These are phyloP conservation scores for Claviceps fusiformis DNA, from an alignment of 2,329 filamentous ascomycete species.

Conservation along the genomic window DNA sequence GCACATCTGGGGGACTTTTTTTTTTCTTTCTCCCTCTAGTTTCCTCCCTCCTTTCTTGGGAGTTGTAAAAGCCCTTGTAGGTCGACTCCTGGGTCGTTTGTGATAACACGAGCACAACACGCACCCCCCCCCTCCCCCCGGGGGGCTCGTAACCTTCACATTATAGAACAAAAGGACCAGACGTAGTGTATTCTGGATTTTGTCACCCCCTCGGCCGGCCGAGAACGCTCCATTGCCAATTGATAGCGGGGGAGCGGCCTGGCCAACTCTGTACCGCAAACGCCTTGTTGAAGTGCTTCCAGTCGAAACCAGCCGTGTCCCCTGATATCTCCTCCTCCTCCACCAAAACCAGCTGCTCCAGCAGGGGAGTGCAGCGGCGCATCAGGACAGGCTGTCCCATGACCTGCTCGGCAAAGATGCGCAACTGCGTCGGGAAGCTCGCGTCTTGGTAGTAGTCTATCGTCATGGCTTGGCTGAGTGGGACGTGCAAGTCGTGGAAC, in stretches of 20 bases:
- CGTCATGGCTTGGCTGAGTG: constrained; percentile 17
- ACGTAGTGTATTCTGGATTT: background rate
- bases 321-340: background rate
- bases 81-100: too few relatives aligned
- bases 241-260: background rate
- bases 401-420: constrained; percentile 26
- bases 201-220: background rate
- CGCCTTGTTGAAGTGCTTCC: constrained; percentile 1
- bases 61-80: too few relatives aligned
- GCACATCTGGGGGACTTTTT: too few relatives aligned
- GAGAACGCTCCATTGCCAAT: background rate
- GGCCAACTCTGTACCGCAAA: background rate
- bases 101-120: too few relatives aligned
- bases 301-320: background rate
- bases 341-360: background rate
- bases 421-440: constrained; percentile 27
- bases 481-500: constrained; percentile 14
- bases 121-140: too few relatives aligned
- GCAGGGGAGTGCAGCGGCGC: background rate
- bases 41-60: too few relatives aligned
- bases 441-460: constrained; percentile 23
- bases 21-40: too few relatives aligned
- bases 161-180: too few relatives aligned
- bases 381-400: background rate
- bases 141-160: too few relatives aligned